Conservation (phyloP, 345 rosid species). For the Nasturtium officinale region DNA sequence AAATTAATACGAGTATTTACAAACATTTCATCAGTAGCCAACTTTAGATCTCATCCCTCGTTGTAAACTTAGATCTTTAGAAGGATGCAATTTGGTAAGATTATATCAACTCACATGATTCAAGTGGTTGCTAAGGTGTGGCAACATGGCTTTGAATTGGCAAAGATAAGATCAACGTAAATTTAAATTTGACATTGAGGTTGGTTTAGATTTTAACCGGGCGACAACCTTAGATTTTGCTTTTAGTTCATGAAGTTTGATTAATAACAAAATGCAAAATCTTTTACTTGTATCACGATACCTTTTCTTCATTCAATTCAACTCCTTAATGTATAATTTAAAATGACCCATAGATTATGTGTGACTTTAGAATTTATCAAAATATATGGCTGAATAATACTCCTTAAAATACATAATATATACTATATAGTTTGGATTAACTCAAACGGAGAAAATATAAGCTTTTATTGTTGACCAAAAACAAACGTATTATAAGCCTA, state of each 20-base stretch:
- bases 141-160: constrained; percentile 41
- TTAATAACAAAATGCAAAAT: background rate
- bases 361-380: background rate
- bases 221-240: background rate
- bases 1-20: background rate
- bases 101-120: constrained; percentile 21
- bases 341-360: background rate
- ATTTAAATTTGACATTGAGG: background rate
- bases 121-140: constrained; percentile 39
- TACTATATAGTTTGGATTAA: background rate
- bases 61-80: constrained; percentile 9
- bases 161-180: constrained; percentile 6
- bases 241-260: background rate
- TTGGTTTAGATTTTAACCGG: background rate
- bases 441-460: background rate
- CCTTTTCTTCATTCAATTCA: background rate
- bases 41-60: constrained; percentile 6
- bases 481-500: background rate
- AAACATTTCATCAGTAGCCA: constrained; percentile 1
- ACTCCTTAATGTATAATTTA: background rate
- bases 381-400: background rate
- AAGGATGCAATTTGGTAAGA: constrained; percentile 11
- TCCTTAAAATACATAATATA: too few relatives aligned
- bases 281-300: background rate
- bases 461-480: constrained; percentile 1